A percentile compares a stretch with the other conserved stretches of the same genome.
These are phyloP conservation scores for Bromus sterilis DNA, from an alignment of 176 grass and related monocot species.

Conservation along the genomic window DNA sequence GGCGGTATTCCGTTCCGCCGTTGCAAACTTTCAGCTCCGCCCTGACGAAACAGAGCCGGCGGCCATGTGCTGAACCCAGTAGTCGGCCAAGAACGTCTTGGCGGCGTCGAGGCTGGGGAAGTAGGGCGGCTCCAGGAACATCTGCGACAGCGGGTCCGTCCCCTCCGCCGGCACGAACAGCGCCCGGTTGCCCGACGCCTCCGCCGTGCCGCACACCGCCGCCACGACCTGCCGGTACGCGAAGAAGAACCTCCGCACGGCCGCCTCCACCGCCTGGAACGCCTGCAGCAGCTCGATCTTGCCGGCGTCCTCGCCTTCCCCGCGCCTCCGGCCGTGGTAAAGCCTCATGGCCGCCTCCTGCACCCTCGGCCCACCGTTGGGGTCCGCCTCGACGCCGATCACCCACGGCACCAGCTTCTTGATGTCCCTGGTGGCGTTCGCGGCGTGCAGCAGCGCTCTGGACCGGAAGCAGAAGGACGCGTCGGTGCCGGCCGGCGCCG, in stretches of 20 bases:
- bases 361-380: constrained; percentile 78
- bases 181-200: constrained; percentile 50
- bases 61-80: constrained; percentile 52
- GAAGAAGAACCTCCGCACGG: constrained; percentile 77
- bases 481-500: constrained; percentile 39
- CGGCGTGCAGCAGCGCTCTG: constrained; percentile 45
- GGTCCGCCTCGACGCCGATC: constrained; percentile 75
- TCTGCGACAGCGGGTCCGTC: constrained; percentile 54
- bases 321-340: constrained; percentile 65
- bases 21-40: constrained; percentile 10
- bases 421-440: constrained; percentile 50
- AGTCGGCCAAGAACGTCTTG: constrained; percentile 84
- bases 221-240: constrained; percentile 64
- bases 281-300: constrained; percentile 82
- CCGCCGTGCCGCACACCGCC: constrained; percentile 64
- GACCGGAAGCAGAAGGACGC: constrained; percentile 75
- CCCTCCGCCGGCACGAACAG: constrained; percentile 58
- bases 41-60: constrained; percentile 16
- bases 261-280: constrained; percentile 68
- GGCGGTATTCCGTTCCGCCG: neutral
- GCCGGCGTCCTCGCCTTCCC: constrained; percentile 43
- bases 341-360: constrained; percentile 87
- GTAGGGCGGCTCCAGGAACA: constrained; percentile 92
- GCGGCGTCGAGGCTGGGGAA: constrained; percentile 95
- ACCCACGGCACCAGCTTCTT: constrained; percentile 65